Conservation (phyloP, 2,329 filamentous ascomycete species). For the Fusarium poae region DNA sequence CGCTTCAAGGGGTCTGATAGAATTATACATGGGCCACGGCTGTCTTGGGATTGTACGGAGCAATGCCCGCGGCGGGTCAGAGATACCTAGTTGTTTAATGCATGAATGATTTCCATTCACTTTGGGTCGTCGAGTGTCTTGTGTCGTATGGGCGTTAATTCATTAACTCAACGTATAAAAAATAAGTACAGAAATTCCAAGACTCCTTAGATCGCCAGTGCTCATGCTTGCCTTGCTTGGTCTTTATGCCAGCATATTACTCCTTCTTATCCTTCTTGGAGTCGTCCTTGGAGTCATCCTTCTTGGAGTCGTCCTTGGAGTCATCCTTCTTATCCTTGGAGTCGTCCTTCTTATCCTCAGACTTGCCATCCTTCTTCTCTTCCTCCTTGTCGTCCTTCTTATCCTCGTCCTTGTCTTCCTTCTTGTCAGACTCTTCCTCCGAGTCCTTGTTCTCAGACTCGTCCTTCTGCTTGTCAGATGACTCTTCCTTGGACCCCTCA, state of each 20-base stretch:
- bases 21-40: constrained; percentile 37
- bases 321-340: constrained; percentile 26
- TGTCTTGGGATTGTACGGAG: constrained; percentile 45
- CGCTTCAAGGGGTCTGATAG: constrained; percentile 44
- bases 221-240: constrained; percentile 12
- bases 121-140: background rate
- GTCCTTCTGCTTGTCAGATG: constrained; percentile 15
- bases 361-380: background rate
- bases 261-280: constrained; percentile 32
- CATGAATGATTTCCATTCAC: constrained; percentile 40
- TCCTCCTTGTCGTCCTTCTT: constrained; percentile 4
- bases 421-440: background rate
- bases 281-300: constrained; percentile 15
- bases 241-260: constrained; percentile 6
- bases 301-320: constrained; percentile 23
- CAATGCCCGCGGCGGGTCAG: constrained; percentile 42
- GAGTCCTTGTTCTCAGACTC: constrained; percentile 26
- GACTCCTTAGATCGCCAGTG: constrained; percentile 29
- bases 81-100: constrained; percentile 50
- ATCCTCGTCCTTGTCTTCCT: constrained; percentile 30
- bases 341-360: background rate
- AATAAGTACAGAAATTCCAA: constrained; percentile 8
- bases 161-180: constrained; percentile 9
- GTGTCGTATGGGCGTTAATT: constrained; percentile 13
- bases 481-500: constrained; percentile 30